Base-by-base conservation (phyloP, 169 alveolate genomes). In the Haemoproteus tartakovskyi region DNA sequence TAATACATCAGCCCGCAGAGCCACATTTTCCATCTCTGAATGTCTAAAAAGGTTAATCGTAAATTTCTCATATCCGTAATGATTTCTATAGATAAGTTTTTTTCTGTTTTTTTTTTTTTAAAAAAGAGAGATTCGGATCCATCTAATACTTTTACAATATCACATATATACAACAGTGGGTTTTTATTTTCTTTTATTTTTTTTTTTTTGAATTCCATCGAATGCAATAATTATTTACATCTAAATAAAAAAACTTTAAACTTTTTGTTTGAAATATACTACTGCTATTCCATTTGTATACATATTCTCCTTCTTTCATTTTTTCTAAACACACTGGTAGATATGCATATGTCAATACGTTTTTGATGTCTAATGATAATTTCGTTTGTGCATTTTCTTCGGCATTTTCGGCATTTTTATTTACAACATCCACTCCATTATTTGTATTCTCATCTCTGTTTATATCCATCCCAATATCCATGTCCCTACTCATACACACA, bases 11-110 rank as follows among this genome's bases (percentile, higher is more conserved):
- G 47, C 37, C 84, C 84, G 26, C 54, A 74, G 22, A 74, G 64
- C 84, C 84, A 74, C 84, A 74, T 74, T 26, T 74, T 74, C 84
- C 84, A 74, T 48, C 84, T 74, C 50, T 74, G 84, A 11, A 74
- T 74, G 40, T 74, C 84, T 21, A 74, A 60, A 60, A 74, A 74
- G 1, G 84, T 74, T 14, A 74, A 22, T 43, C 63, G 54, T 38
- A 74, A 43, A 43, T 41, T 74, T 30, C 78, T 40, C 2, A 56
- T 54, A 11, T 36, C 27, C 54, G 78, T 74, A 12, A 74, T 74
- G 45, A 74, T 74, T 74, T 74, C 84, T 38, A 74, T 74, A 16
- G 84, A 74, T 38, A 74, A 74, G 57, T 59, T 74, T 45, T 74
- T 74, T 37, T 74, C 84, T 43, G 41, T 62, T 45, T 74, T 78